Conservation (phyloP, 495 filamentous ascomycete species). For the Aspergillus incahuasiensis region DNA sequence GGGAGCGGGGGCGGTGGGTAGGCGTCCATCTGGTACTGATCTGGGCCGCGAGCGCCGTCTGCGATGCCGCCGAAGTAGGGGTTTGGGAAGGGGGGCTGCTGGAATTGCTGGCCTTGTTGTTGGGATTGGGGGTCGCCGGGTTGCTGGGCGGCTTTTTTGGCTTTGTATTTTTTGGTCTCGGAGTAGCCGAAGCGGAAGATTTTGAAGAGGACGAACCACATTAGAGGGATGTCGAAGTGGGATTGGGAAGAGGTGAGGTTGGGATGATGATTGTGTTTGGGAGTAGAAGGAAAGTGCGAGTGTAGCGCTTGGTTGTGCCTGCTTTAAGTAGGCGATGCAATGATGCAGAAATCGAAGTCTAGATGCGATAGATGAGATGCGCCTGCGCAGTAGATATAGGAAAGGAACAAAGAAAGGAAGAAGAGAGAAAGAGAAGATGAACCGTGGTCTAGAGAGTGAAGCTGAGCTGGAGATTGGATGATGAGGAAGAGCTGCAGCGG, state of each 20-base stretch:
- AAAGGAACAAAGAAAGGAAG: slow-evolving; percentile 2
- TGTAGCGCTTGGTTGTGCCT: background rate
- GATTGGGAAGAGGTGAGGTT: too few species aligned
- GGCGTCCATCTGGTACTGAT: slow-evolving; percentile 3
- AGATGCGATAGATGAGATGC: slow-evolving; percentile 1
- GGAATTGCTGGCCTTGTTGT: slow-evolving; percentile 14
- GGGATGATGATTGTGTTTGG: slow-evolving; percentile 9
- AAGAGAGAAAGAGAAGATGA: slow-evolving; percentile 11
- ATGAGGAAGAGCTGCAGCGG: background rate
- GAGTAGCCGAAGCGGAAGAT: slow-evolving; percentile 27
- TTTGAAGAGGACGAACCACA: slow-evolving; percentile 31
- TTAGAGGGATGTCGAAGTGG: too few species aligned
- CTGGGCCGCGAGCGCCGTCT: slow-evolving; percentile 5
- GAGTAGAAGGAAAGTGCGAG: background rate
- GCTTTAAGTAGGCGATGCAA: slow-evolving; percentile 2
- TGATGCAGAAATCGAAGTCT: background rate
- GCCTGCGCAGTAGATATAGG: slow-evolving; percentile 14
- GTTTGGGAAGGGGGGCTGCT: slow-evolving; percentile 15
- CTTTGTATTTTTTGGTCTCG: slow-evolving; percentile 31
- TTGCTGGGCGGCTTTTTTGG: slow-evolving; percentile 21
- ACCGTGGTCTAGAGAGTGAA: slow-evolving; percentile 16
- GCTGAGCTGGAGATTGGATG: background rate
- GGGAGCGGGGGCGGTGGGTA: too few species aligned
- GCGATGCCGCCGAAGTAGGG: slow-evolving; percentile 4
- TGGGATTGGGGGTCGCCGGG: background rate